Percentiles rank a stretch among this genome's conserved stretches.
These are phyloP conservation scores for Fusarium sp. DNA, from an alignment of 2,329 filamentous ascomycete species.

Conservation along the genomic window DNA sequence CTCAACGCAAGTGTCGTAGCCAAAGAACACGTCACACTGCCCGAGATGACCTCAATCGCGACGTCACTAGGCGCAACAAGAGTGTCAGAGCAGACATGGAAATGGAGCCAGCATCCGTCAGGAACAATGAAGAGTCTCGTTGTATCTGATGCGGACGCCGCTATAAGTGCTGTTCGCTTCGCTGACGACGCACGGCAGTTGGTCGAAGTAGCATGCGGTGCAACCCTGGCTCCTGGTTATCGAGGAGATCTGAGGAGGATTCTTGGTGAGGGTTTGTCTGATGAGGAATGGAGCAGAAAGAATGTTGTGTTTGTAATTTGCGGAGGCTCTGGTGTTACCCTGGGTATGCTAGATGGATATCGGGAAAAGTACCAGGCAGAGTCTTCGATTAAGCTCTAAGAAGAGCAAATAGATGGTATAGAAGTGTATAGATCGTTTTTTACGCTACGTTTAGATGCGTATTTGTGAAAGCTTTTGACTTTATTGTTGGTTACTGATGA, in stretches of 20 bases:
- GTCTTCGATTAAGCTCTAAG: slow-evolving; percentile 51
- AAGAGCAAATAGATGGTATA: background rate
- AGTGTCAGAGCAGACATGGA: slow-evolving; percentile 77
- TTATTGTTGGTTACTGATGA: background rate
- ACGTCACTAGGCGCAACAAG: slow-evolving; percentile 79
- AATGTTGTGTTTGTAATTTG: slow-evolving; percentile 89
- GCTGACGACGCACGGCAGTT: slow-evolving; percentile 85
- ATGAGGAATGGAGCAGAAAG: slow-evolving; percentile 72
- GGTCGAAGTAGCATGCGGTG: slow-evolving; percentile 88
- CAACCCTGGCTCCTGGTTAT: slow-evolving; percentile 79
- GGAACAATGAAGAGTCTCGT: slow-evolving; percentile 52
- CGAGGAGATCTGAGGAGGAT: slow-evolving; percentile 72
- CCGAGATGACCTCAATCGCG: slow-evolving; percentile 80
- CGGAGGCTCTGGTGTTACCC: slow-evolving; percentile 77
- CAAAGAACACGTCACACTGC: slow-evolving; percentile 71
- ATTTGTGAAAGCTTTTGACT: background rate
- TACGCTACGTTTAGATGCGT: background rate
- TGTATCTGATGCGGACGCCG: slow-evolving; percentile 74
- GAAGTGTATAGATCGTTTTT: background rate
- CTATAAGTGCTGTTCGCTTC: slow-evolving; percentile 79
- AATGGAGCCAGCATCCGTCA: slow-evolving; percentile 67
- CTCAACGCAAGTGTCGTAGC: slow-evolving; percentile 72
- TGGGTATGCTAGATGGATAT: slow-evolving; percentile 72
- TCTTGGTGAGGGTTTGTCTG: slow-evolving; percentile 65
- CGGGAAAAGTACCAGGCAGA: slow-evolving; percentile 59